These are phyloP conservation scores for Tillandsia fasciculata DNA, from an alignment of 176 grass and related monocot species.

Conservation along the genomic window DNA sequence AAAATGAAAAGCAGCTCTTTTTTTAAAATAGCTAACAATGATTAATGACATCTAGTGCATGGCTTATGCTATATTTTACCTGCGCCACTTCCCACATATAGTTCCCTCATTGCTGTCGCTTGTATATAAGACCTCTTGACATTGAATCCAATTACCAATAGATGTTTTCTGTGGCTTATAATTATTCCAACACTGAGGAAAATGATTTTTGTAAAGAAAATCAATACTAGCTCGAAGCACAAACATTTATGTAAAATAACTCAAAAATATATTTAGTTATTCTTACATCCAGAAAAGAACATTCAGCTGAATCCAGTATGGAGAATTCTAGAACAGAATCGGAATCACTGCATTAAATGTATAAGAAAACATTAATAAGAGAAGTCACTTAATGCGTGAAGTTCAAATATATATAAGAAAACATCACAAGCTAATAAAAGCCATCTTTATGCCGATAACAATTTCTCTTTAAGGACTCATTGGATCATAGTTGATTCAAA, in stretches of 20 bases:
- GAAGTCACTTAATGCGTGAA: too few species aligned
- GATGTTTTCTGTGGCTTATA: conserved; percentile 31
- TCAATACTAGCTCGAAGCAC: neutral
- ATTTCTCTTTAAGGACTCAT: too few species aligned
- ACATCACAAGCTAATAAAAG: too few species aligned
- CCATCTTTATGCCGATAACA: too few species aligned
- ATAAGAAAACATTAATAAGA: neutral
- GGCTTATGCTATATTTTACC: conserved; percentile 32
- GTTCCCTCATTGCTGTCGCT: conserved; percentile 38
- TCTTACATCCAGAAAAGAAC: conserved; percentile 51
- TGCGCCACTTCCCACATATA: conserved; percentile 91
- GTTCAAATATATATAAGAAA: too few species aligned
- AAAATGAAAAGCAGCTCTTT: too few species aligned
- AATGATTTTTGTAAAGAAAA: neutral
- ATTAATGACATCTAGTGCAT: neutral
- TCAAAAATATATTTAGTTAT: neutral
- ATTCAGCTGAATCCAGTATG: conserved; percentile 44
- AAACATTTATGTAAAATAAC: neutral
- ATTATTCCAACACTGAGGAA: conserved; percentile 22
- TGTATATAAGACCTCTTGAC: conserved; percentile 42
- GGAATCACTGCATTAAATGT: conserved; percentile 25
- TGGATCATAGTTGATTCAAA: too few species aligned
- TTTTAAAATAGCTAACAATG: neutral
- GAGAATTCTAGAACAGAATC: conserved; percentile 23
- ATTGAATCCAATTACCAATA: conserved; percentile 94